Evolutionary conservation across 192 early-diverging fungal genomes (phyloP), one percentile per base, ranked within the genome.

Genomic region (Piromyces sp.): DNA sequence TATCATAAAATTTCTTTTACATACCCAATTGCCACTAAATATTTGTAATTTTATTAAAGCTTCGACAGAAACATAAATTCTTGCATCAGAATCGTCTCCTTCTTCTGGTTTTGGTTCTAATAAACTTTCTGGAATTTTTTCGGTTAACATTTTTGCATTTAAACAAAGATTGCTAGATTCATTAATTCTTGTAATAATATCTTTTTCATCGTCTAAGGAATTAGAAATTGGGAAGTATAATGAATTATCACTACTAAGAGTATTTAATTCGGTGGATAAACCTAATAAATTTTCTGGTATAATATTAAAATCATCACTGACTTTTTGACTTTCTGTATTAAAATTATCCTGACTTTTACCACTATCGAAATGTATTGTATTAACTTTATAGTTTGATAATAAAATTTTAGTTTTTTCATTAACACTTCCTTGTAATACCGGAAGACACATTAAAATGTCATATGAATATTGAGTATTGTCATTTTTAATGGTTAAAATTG

Each of bases 401-500:
- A 91, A 89, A 15, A 94, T 82, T 30, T 86, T 84, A 3, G 93
- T 92, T 22, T 83, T 84, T 29, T 84, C 86, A 16, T 85, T 84
- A 38, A 93, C 85, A 33, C 87, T 84, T 4, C 93, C 92, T 84
- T 94, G 93, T 13, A 93, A 83, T 5, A 93, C 92, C 1, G 93
- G 92, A 82, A 87, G 89, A 80, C 87, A 86, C 88, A 90, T 90
- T 36, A 94, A 80, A 3, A 92, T 88, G 30, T 79, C 15, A 85
- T 82, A 30, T 86, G 82, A 30, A 81, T 79, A 37, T 80, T 83
- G 30, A 83, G 84, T 12, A 87, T 85, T 88, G 33, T 68, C 58
- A 33, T 37, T 79, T 79, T 30, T 19, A 78, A 30, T 30, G 15
- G 42, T 12, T 81, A 80, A 22, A 22, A 30, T 80, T 26, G 83